Conservation (phyloP, 352 stramenopile species). For the Phytophthora tentaculata region DNA sequence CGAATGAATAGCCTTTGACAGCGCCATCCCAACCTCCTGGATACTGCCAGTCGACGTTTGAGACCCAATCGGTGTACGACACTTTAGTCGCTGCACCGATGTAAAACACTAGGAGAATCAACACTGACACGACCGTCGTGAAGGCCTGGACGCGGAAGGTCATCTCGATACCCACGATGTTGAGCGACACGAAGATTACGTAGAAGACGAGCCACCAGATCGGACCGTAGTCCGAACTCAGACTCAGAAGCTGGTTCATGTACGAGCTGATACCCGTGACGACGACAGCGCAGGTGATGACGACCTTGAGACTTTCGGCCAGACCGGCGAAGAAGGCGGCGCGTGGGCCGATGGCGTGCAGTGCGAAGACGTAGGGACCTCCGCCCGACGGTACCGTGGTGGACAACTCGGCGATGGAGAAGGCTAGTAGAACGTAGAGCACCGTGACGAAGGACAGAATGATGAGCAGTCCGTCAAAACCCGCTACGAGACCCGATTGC, state of each 20-base stretch:
- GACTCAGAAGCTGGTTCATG: conserved; percentile 58
- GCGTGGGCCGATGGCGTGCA: conserved; percentile 58
- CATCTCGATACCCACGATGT: conserved; percentile 65
- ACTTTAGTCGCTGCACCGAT: conserved; percentile 60
- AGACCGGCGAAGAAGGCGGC: conserved; percentile 70
- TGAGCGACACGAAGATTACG: conserved; percentile 65
- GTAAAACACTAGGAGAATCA: conserved; percentile 74
- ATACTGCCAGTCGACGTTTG: conserved; percentile 53
- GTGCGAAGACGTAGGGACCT: conserved; percentile 70
- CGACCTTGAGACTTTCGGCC: conserved; percentile 73
- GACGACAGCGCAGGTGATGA: conserved; percentile 67
- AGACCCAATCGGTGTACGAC: conserved; percentile 64
- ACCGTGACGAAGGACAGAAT: conserved; percentile 62
- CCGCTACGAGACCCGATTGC: conserved; percentile 58
- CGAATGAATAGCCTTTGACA: conserved; percentile 65
- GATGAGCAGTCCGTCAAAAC: conserved; percentile 66
- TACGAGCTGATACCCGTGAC: conserved; percentile 74
- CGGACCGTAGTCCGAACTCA: conserved; percentile 45
- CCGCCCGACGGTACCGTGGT: conserved; percentile 59
- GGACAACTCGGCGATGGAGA: conserved; percentile 76
- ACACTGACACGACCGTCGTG: conserved; percentile 58
- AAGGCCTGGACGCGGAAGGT: conserved; percentile 71
- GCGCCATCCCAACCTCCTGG: conserved; percentile 52
- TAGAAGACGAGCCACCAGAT: conserved; percentile 74
- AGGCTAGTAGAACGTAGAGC: conserved; percentile 70